phyloP scores from a whole-genome alignment of 345 rosid species.

The Mallotus nudiflorus region DNA sequence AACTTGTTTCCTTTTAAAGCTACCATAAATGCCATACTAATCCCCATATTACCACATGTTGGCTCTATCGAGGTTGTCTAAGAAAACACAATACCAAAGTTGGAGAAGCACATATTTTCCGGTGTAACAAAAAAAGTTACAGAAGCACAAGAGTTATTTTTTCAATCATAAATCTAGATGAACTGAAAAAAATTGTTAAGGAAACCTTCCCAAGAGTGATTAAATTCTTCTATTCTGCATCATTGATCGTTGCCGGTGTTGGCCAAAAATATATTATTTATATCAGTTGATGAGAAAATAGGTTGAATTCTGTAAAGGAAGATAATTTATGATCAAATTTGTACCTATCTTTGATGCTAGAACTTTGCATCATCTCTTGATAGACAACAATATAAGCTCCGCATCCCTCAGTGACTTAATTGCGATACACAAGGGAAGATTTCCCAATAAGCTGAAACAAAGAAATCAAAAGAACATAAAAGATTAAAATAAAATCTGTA shows the following conservation, averaged over 20 bases:
- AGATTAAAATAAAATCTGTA: neutral
- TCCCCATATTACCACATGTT: slow-evolving; percentile 96
- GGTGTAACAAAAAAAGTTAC: too few relatives aligned
- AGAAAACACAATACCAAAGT: neutral
- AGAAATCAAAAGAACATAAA: neutral
- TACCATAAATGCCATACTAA: slow-evolving; percentile 93
- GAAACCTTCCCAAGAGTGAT: slow-evolving; percentile 77
- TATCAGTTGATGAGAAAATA: neutral
- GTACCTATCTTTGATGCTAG: slow-evolving; percentile 94
- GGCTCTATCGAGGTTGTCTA: slow-evolving; percentile 94
- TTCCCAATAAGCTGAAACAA: slow-evolving; percentile 67
- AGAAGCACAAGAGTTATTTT: neutral
- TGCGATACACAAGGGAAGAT: slow-evolving; percentile 80
- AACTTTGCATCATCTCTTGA: slow-evolving; percentile 90
- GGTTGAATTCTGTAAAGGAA: neutral
- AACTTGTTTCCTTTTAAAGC: slow-evolving; percentile 87
- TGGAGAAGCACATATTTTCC: neutral
- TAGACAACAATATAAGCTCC: slow-evolving; percentile 85
- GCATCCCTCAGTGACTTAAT: slow-evolving; percentile 84
- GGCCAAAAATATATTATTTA: slow-evolving; percentile 38
- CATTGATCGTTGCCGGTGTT: slow-evolving; percentile 69
- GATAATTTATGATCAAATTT: neutral
- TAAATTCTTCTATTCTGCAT: slow-evolving; percentile 78
- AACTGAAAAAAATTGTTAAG: neutral
- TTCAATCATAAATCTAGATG: neutral